These are phyloP conservation scores for Oenanthe javanica DNA, from an alignment of 140 eudicot species.

Conservation along the genomic window DNA sequence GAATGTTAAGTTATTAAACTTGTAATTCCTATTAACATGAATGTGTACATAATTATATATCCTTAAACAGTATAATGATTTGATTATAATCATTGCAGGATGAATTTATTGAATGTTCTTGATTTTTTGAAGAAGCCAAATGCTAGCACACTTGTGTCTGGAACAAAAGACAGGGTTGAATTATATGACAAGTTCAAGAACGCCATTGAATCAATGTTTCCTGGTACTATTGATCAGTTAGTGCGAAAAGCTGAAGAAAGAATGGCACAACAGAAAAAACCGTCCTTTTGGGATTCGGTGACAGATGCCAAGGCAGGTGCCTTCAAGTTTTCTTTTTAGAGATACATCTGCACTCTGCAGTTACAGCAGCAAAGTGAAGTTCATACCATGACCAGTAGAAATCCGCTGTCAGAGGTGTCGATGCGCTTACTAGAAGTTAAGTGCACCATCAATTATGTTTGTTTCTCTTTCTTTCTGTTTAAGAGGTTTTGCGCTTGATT, in stretches of 20 bases:
- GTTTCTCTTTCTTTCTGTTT: neutral
- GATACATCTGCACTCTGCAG: neutral
- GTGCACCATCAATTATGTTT: neutral
- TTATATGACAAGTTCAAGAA: conserved; percentile 73
- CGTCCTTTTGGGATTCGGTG: conserved; percentile 78
- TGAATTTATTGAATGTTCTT: conserved; percentile 74
- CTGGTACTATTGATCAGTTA: conserved; percentile 67
- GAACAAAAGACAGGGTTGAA: conserved; percentile 84
- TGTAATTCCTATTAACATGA: neutral
- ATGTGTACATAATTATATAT: neutral
- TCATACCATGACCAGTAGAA: neutral
- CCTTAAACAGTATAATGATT: neutral
- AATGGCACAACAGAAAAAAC: conserved; percentile 50
- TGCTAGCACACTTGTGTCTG: conserved; percentile 79
- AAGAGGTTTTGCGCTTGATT: neutral
- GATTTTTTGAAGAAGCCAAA: conserved; percentile 83
- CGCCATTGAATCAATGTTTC: conserved; percentile 62
- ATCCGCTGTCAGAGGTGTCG: neutral
- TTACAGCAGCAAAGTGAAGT: neutral
- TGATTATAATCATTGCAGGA: conserved; percentile 41
- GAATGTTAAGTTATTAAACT: neutral
- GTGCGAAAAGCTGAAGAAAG: conserved; percentile 45
- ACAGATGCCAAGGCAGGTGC: conserved; percentile 73
- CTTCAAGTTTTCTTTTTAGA: conserved; percentile 76
- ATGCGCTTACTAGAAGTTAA: neutral